Conservation (phyloP, 768 basidiomycete genomes). For the Rhizopogon roseolus region DNA sequence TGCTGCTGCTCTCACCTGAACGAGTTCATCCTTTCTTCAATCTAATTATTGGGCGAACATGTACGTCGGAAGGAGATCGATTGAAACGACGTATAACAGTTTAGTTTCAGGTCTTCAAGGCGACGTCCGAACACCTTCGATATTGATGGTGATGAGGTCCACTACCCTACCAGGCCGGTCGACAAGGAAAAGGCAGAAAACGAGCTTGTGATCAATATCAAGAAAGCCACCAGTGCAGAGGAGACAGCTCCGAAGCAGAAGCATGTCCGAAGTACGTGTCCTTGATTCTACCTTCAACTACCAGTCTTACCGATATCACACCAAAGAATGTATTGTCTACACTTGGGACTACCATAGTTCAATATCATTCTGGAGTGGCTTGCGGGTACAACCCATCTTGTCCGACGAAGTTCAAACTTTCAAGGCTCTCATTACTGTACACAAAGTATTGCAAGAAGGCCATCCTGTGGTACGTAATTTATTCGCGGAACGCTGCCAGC, state of each 20-base stretch:
- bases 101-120: conserved; percentile 25
- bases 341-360: conserved; percentile 99
- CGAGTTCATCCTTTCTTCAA: not conserved
- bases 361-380: conserved; percentile 95
- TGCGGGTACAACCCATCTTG: conserved; percentile 94
- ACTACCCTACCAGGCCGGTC: conserved; percentile 95
- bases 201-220: conserved; percentile 92
- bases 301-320: conserved; percentile 9
- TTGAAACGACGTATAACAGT: conserved; percentile 1
- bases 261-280: conserved; percentile 88
- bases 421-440: conserved; percentile 95
- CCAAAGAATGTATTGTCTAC: conserved; percentile 91
- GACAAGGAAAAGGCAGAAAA: conserved; percentile 98
- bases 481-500: not conserved
- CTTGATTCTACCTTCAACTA: conserved; percentile 7
- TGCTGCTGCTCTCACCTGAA: not conserved
- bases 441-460: conserved; percentile 97
- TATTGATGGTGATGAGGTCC: conserved; percentile 74
- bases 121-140: conserved; percentile 46
- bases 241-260: conserved; percentile 99
- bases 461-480: conserved; percentile 71
- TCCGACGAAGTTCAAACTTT: conserved; percentile 98
- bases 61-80: conserved; percentile 3
- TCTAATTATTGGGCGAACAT: conserved; percentile 6
- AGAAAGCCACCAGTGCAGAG: conserved; percentile 95